Evolutionary conservation across 345 rosid species (phyloP), one percentile per base, ranked within the genome.

Genomic region (Atalantia buxifolia): DNA sequence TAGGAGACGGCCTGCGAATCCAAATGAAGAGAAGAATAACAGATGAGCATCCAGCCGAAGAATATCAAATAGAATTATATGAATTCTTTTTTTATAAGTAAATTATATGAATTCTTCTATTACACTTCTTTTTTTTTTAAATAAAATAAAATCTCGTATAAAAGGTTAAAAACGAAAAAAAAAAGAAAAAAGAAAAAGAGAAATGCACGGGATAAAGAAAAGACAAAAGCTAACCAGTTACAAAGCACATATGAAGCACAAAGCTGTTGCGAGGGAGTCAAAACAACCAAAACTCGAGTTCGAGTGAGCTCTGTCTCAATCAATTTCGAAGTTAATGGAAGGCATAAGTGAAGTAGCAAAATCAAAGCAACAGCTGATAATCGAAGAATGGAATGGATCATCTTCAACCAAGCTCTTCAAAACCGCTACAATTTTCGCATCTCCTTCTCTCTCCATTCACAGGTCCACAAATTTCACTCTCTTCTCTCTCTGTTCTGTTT

Each of bases 341-440:
- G 22, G 33, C 16, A 31, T 1, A 33, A 18, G 36, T 28, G 60
- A 48, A 48, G 74, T 48, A 48, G 28, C 31, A 77, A n/a, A 53
- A 25, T 67, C 78, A 14, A 9, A 36, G 66, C 28, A 63, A 66
- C 63, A 45, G 31, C 68, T 83, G 13, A 22, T 85, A 50, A 45
- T 93, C 18, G 98, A 93, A 80, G 98, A 93, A 74, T 93, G 93
- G 98, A 90, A 87, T 31, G 98, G 98, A 35, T 93, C 93, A 9
- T 83, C 98, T 73, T 90, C 92, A n/a, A 85, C 93, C 14, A 87
- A 90, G 88, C 92, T 89, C 28, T 89, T 84, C 79, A 91, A 75
- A 84, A 90, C 95, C 50, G 94, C 95, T 33, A 84, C 88, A 59
- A 86, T 93, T 78, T 83, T 88, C 74, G 80, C 88, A 30, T 84